A percentile compares a stretch with the other conserved stretches of the same genome.
Evolutionary conservation across 176 grass and related monocot species (phyloP).

Genomic region (Eleusine indica): DNA sequence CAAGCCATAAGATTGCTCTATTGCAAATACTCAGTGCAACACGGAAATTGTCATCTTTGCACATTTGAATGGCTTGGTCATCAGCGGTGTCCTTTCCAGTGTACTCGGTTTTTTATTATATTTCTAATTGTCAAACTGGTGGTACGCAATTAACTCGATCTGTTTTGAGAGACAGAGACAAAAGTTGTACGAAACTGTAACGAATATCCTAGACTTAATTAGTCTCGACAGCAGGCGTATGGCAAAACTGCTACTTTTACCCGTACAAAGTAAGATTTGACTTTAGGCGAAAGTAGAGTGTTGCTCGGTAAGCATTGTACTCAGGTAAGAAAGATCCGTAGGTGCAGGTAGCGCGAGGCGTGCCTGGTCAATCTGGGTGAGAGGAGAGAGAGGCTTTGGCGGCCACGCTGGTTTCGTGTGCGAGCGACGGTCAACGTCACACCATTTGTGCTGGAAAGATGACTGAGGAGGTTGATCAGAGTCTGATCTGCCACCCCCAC

Average conservation of each 20-base stretch:
- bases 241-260: too few relatives aligned
- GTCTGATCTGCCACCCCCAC: not conserved
- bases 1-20: too few relatives aligned
- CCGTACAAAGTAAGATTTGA: too few relatives aligned
- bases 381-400: not conserved
- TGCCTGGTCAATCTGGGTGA: conserved; percentile 25
- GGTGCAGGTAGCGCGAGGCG: conserved; percentile 8
- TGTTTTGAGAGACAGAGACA: too few relatives aligned
- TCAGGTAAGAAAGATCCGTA: conserved; percentile 8
- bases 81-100: not conserved
- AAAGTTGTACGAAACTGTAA: not conserved
- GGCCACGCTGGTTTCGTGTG: conserved; percentile 39
- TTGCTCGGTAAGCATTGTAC: too few relatives aligned
- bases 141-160: too few relatives aligned
- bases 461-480: not conserved
- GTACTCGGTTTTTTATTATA: not conserved
- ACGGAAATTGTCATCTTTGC: not conserved
- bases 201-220: too few relatives aligned
- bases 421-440: conserved; percentile 43
- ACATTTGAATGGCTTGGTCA: not conserved
- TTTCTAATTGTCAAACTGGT: not conserved
- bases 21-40: not conserved
- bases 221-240: too few relatives aligned
- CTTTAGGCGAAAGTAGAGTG: too few relatives aligned
- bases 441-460: conserved; percentile 34